A percentile compares a stretch with the other conserved stretches of the same genome.
phyloP scores from a whole-genome alignment of 2,329 filamentous ascomycete species.

The Alternaria sp. region DNA sequence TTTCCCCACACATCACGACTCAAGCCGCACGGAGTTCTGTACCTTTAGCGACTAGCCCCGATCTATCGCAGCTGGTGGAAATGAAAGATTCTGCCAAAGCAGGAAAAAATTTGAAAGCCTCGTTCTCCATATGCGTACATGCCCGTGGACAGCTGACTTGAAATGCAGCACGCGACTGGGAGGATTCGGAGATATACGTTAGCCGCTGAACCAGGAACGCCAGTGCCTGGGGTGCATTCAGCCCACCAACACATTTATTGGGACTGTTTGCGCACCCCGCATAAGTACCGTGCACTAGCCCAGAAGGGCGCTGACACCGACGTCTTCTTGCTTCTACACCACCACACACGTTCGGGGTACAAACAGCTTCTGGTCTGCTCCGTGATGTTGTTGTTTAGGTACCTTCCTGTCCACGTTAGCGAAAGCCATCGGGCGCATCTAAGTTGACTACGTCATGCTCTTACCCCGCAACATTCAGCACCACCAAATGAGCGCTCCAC shows the following conservation, averaged over 20 bases:
- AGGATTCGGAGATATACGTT: neutral
- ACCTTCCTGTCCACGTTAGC: neutral
- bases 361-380: neutral
- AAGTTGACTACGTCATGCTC: neutral
- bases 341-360: neutral
- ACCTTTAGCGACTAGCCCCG: slow-evolving; percentile 13
- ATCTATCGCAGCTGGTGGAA: slow-evolving; percentile 2
- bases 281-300: slow-evolving; percentile 13
- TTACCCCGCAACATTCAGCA: slow-evolving; percentile 3
- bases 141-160: slow-evolving; percentile 23
- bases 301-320: slow-evolving; percentile 12
- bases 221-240: slow-evolving; percentile 8
- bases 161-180: neutral
- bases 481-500: neutral
- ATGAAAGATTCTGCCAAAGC: slow-evolving; percentile 3
- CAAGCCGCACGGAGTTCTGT: slow-evolving; percentile 8
- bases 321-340: slow-evolving; percentile 3
- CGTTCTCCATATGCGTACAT: slow-evolving; percentile 20
- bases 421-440: neutral
- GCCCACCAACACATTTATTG: slow-evolving; percentile 12
- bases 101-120: neutral
- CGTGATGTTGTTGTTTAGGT: neutral
- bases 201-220: neutral
- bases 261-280: slow-evolving; percentile 19
- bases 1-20: slow-evolving; percentile 6